Conservation (phyloP, 2,329 filamentous ascomycete species). For the Stachybotrys chartarum region DNA sequence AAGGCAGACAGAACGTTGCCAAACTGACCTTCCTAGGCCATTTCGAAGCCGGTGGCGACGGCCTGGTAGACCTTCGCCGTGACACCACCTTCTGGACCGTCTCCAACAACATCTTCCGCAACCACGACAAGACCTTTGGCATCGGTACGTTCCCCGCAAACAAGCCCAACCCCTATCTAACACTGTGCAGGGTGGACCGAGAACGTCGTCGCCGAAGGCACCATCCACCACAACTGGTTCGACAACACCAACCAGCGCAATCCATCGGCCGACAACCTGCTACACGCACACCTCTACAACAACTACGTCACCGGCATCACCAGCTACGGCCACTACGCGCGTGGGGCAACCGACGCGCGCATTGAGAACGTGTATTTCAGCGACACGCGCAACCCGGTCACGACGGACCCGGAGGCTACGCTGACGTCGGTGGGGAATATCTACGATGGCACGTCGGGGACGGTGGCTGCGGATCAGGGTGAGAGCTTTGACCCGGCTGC, state of each 20-base stretch:
- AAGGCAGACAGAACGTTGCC: neutral
- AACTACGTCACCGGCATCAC: slow-evolving; percentile 11
- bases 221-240: slow-evolving; percentile 12
- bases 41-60: slow-evolving; percentile 10
- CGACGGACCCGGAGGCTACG: slow-evolving; percentile 7
- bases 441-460: slow-evolving; percentile 6
- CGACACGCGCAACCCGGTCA: slow-evolving; percentile 8
- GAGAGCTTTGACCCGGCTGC: slow-evolving; percentile 5
- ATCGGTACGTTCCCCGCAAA: slow-evolving; percentile 3
- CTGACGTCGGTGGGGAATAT: slow-evolving; percentile 8
- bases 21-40: neutral
- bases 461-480: slow-evolving; percentile 5
- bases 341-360: slow-evolving; percentile 9
- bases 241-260: slow-evolving; percentile 12
- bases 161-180: neutral
- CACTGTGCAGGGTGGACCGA: slow-evolving; percentile 9
- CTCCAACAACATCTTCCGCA: slow-evolving; percentile 9
- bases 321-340: slow-evolving; percentile 12
- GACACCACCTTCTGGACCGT: slow-evolving; percentile 10
- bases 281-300: slow-evolving; percentile 12
- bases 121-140: slow-evolving; percentile 11
- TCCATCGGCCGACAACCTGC: slow-evolving; percentile 10
- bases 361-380: slow-evolving; percentile 12
- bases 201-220: slow-evolving; percentile 9
- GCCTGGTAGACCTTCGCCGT: slow-evolving; percentile 10